phyloP scores from a whole-genome alignment of 495 filamentous ascomycete genomes.

The Neurospora sp. region DNA sequence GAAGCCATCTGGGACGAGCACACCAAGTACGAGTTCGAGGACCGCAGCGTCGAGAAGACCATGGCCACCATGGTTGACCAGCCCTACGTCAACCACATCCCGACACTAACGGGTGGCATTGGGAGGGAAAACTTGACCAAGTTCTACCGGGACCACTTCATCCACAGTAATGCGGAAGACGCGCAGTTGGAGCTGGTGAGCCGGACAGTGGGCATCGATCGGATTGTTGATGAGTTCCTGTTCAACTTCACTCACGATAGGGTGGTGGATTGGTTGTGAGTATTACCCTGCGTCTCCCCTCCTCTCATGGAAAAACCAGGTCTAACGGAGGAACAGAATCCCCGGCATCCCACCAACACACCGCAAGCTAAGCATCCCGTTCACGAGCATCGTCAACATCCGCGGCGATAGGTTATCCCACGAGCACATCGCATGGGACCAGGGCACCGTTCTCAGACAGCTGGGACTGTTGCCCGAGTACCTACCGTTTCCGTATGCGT shows the following conservation, averaged over 20 bases:
- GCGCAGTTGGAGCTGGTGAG: slow-evolving; percentile 61
- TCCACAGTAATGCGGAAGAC: slow-evolving; percentile 57
- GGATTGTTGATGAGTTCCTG: slow-evolving; percentile 48
- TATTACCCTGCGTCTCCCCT: background rate
- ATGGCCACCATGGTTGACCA: slow-evolving; percentile 52
- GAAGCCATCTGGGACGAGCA: slow-evolving; percentile 54
- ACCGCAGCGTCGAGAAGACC: slow-evolving; percentile 41
- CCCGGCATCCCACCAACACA: slow-evolving; percentile 67
- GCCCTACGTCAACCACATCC: slow-evolving; percentile 52
- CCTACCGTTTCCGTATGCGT: slow-evolving; percentile 44
- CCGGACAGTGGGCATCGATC: slow-evolving; percentile 52
- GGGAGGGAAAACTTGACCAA: slow-evolving; percentile 53
- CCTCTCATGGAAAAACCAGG: background rate
- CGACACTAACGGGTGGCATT: slow-evolving; percentile 59
- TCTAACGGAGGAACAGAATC: slow-evolving; percentile 23
- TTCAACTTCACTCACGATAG: slow-evolving; percentile 60
- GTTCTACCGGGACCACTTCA: slow-evolving; percentile 70
- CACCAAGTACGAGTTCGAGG: slow-evolving; percentile 43
- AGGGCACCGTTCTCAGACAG: slow-evolving; percentile 70
- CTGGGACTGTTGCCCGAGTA: slow-evolving; percentile 58
- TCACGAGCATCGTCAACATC: slow-evolving; percentile 67
- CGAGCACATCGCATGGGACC: slow-evolving; percentile 86
- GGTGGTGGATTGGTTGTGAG: slow-evolving; percentile 62
- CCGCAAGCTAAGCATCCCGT: slow-evolving; percentile 54
- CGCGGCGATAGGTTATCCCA: slow-evolving; percentile 65